Evolutionary conservation across 192 early-diverging fungal species (phyloP).

Genomic region (Pilaira anomala): DNA sequence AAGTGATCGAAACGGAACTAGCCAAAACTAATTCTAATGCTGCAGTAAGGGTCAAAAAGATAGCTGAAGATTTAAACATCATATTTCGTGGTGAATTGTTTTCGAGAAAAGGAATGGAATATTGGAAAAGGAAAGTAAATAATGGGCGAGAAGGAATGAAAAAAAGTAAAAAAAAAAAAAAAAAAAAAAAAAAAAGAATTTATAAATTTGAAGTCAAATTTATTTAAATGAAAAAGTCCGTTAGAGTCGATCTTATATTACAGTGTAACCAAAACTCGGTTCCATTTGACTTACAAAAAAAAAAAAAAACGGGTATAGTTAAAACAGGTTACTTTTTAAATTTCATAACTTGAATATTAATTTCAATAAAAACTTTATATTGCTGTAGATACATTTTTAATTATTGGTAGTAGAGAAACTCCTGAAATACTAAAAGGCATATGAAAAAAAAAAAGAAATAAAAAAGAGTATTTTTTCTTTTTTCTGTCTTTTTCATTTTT

Average conservation of each 20-base stretch:
- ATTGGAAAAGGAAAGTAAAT: neutral
- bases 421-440: too few species aligned
- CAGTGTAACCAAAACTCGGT: too few species aligned
- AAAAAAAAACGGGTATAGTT: neutral
- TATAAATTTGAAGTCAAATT: neutral
- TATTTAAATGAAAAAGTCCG: neutral
- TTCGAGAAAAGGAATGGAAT: neutral
- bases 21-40: slow-evolving; percentile 2
- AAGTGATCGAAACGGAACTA: slow-evolving; percentile 8
- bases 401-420: too few species aligned
- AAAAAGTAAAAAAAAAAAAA: slow-evolving; percentile 1
- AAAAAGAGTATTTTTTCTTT: neutral
- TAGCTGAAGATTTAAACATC: slow-evolving; percentile 2
- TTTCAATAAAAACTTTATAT: too few species aligned
- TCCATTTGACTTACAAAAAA: too few species aligned
- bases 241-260: too few species aligned
- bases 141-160: neutral
- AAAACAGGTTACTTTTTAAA: neutral
- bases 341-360: too few species aligned
- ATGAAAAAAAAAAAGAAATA: too few species aligned
- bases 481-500: neutral
- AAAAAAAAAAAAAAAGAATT: neutral
- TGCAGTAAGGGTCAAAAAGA: slow-evolving; percentile 8
- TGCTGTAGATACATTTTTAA: neutral
- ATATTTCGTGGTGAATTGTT: too few species aligned